phyloP scores from a whole-genome alignment of 257 asterid genomes.

The Ballota nigra region DNA sequence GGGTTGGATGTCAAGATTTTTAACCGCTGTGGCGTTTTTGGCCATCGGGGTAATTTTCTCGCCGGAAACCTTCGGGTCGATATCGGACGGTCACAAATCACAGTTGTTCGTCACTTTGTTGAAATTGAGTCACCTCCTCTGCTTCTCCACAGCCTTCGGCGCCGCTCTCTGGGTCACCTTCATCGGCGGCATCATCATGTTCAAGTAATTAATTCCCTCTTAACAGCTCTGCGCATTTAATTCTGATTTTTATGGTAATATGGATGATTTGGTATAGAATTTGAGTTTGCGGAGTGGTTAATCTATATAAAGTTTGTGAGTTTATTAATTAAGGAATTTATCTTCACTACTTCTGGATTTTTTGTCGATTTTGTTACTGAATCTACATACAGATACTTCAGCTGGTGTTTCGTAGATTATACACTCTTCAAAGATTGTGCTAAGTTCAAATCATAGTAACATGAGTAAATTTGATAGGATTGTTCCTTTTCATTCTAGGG shows the following conservation, averaged over 20 bases:
- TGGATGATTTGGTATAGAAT: neutral
- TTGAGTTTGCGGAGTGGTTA: conserved; percentile 6
- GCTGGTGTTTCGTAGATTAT: neutral
- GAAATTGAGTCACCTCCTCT: conserved; percentile 81
- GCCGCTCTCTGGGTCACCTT: conserved; percentile 98
- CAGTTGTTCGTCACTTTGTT: conserved; percentile 45
- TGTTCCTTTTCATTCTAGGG: too few relatives aligned
- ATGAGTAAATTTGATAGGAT: neutral
- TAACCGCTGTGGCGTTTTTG: conserved; percentile 73
- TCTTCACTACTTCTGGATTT: neutral
- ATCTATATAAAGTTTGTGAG: neutral
- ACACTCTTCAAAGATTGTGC: neutral
- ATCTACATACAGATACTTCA: neutral
- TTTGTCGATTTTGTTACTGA: neutral
- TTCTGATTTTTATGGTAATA: neutral
- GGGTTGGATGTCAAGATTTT: conserved; percentile 87
- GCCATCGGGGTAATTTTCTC: conserved; percentile 81
- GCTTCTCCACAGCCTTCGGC: conserved; percentile 96
- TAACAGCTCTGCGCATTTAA: neutral
- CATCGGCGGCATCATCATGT: conserved; percentile 99
- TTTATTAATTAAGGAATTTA: neutral
- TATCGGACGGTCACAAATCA: conserved; percentile 51
- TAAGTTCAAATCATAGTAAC: neutral
- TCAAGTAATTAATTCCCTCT: conserved; percentile 50
- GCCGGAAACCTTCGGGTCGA: conserved; percentile 86